Conservation (phyloP, 1,139 yeast species). For the Arxiozyma telluris region DNA sequence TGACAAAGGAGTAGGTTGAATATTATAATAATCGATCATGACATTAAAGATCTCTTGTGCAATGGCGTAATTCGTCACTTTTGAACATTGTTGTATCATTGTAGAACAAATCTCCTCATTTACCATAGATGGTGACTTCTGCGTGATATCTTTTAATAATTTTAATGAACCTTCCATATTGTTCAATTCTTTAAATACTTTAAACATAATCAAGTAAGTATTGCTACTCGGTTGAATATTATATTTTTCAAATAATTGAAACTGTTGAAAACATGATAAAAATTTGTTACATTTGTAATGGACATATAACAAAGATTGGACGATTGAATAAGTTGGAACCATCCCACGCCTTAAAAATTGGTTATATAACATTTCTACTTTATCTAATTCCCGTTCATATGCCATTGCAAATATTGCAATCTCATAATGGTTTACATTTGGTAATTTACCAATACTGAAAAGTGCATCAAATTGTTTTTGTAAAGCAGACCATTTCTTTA, state of each 20-base stretch:
- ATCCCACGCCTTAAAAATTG: constrained; percentile 42
- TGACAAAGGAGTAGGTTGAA: constrained; percentile 22
- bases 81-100: constrained; percentile 28
- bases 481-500: constrained; percentile 50
- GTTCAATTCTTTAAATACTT: constrained; percentile 34
- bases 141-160: constrained; percentile 35
- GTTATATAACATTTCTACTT: constrained; percentile 45
- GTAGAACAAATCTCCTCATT: constrained; percentile 26
- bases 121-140: constrained; percentile 11
- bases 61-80: constrained; percentile 30
- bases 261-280: constrained; percentile 38
- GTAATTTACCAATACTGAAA: constrained; percentile 48
- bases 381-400: constrained; percentile 43
- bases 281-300: constrained; percentile 40
- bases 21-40: constrained; percentile 23
- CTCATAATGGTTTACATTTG: constrained; percentile 51
- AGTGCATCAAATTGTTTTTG: constrained; percentile 56
- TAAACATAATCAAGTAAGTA: constrained; percentile 38
- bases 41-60: constrained; percentile 30
- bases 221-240: constrained; percentile 33
- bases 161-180: constrained; percentile 36
- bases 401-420: constrained; percentile 60
- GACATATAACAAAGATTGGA: constrained; percentile 42
- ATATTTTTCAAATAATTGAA: constrained; percentile 34
- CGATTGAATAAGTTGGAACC: constrained; percentile 41